Base-by-base conservation (phyloP, 805 yeast genomes). In the Suhomyces sp. region DNA sequence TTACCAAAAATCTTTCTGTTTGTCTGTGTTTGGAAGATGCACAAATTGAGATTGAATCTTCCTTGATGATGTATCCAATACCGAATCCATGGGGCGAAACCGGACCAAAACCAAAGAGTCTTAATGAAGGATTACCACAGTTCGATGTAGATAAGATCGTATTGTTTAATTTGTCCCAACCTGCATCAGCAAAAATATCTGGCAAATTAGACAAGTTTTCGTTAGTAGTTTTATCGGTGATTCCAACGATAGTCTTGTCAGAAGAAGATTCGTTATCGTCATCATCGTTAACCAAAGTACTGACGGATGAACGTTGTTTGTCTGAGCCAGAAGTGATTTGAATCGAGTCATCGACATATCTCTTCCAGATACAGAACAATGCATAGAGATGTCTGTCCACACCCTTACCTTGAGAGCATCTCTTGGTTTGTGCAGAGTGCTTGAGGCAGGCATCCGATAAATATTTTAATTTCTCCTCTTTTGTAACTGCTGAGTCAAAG, bases 371-470 rank as follows among this genome's bases (percentile, higher is more conserved):
- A 62, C 94, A 88, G 64, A 87, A 89, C 45, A 91, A 73, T 0
- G 96, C 97, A 69, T 86, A 91, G 52, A 91, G 73, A 67, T 91
- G 97, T 62, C 97, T 83, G 67, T 91, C 97, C 61, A 89, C 96
- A n/a, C 97, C 97, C 48, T 84, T 76, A 13, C 97, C 97, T 54
- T 72, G 71, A 1, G 94, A 78, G 58, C 93, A 83, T 53, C 81
- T 77, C 61, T 76, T 83, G 3, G 97, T 88, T 48, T 84, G 85
- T 27, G 73, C 72, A 0, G 87, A 73, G 66, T 91, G 97, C 55
- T 80, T 76, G 19, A 70, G 60, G 67, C 97, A 91, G 0, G 97
- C 96, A 29, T 75, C 77, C 53, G 82, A 77, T 49, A 91, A 77
- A 33, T 76, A 74, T 36, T 79, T 71, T 47, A 87, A 77, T 63